Evolutionary conservation across 208 protist genomes (phyloP).

Genomic region (Histomonas meleagridis): DNA sequence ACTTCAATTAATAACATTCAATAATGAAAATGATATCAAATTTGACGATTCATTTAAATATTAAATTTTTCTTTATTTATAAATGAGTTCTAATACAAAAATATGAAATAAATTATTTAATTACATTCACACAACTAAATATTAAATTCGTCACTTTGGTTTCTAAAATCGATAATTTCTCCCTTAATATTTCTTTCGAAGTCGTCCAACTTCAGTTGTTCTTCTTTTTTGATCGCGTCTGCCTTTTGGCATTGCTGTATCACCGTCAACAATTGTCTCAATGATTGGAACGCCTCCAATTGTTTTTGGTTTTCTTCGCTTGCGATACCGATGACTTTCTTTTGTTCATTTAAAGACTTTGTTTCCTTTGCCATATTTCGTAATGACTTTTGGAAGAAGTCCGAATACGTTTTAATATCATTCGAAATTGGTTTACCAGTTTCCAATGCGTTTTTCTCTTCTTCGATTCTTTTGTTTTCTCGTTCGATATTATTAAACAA

Average conservation of each 20-base stretch:
- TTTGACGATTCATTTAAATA: too few relatives aligned
- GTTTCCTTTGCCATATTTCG: background rate
- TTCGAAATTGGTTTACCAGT: conserved; percentile 15
- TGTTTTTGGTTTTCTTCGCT: background rate
- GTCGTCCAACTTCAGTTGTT: background rate
- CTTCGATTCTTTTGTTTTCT: background rate
- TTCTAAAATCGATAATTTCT: conserved; percentile 2
- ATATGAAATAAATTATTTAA: too few relatives aligned
- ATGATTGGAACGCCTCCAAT: background rate
- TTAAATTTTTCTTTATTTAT: too few relatives aligned
- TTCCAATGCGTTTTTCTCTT: background rate
- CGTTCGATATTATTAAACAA: background rate
- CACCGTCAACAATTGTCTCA: background rate
- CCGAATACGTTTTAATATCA: background rate
- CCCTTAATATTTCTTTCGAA: background rate
- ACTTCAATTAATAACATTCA: too few relatives aligned
- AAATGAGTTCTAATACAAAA: too few relatives aligned
- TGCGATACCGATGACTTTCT: background rate
- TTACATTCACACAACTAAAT: too few relatives aligned
- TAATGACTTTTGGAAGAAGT: background rate
- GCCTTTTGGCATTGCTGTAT: background rate
- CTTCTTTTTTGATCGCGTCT: background rate
- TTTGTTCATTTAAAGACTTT: conserved; percentile 8
- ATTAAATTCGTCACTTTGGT: too few relatives aligned
- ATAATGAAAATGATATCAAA: too few relatives aligned